Base-by-base conservation (phyloP, 129 eudicot genomes). In the Glebionis coronaria region DNA sequence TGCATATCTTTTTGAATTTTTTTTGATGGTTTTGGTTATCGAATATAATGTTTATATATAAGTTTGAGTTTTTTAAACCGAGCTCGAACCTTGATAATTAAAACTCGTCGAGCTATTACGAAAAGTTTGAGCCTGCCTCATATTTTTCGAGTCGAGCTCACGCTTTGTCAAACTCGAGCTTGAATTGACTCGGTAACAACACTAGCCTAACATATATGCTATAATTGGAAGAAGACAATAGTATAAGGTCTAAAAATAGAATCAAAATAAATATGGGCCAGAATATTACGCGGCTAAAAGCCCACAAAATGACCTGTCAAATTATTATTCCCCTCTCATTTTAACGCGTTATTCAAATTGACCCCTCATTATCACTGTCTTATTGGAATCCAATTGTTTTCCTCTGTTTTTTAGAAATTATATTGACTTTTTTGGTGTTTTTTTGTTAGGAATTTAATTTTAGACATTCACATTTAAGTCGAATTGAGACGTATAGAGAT, bases 321-420 rank as follows among this genome's bases (percentile, higher is more conserved):
- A 23, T 5, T 51, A 55, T 68, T 75, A n/a, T n/a, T n/a, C n/a
- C 72, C 69, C 72, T 69, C 47, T 42, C 44, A 25, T 50, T 75
- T 75, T 61, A 40, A 75, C 74, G 80, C 80, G 80, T 68, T 75
- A n/a, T 68, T 9, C 69, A 75, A 38, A 6, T 59, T 35, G 20
- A 75, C 73, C 73, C 78, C 74, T 54, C 8, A 0, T 4, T 27
- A 13, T 45, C 16, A 5, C 52, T 72, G 70, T 46, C 70, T 72
- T 5, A 40, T 56, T 63, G 77, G 63, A 45, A 20, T 23, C 53
- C 42, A 16, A 53, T 31, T 61, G 55, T 63, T 40, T 51, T 62
- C 63, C 44, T 14, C n/a, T 72, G 9, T 52, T 38, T 23, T n/a
- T 15, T n/a, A 6, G n/a, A 15, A 0, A 35, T 53, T 52, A 16